These are phyloP conservation scores for Sordariomycetes sp. DNA, from an alignment of 2,329 filamentous ascomycete genomes.

Conservation along the genomic window DNA sequence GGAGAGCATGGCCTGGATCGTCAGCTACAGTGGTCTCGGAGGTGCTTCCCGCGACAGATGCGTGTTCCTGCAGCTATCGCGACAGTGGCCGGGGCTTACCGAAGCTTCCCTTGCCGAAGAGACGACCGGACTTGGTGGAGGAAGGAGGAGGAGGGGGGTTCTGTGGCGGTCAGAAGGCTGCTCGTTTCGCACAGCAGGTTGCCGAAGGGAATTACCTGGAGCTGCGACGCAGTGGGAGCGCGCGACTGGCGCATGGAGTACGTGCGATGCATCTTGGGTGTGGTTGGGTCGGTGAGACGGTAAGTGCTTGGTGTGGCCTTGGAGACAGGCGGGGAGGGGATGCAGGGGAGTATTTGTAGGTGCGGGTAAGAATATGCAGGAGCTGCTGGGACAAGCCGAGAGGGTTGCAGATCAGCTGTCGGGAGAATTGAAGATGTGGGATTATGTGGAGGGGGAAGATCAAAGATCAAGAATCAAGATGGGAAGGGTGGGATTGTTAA, in stretches of 20 bases:
- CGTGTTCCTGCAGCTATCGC: neutral
- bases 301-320: no score
- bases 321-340: no score
- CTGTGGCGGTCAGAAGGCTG: constrained; percentile 31
- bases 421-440: no score
- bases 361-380: no score
- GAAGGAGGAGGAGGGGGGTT: constrained; percentile 90
- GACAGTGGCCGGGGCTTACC: constrained; percentile 48
- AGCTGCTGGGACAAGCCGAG: no score
- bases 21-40: no score
- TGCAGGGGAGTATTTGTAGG: no score
- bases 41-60: no score
- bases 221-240: constrained; percentile 83
- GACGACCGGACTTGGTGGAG: constrained; percentile 79
- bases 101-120: constrained; percentile 80
- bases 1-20: constrained; percentile 60
- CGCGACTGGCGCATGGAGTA: constrained; percentile 98
- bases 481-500: no score
- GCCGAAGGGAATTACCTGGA: constrained; percentile 38
- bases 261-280: constrained; percentile 78
- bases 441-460: no score
- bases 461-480: no score
- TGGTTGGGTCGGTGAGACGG: constrained; percentile 2
- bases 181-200: neutral
- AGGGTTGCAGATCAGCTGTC: no score